These are phyloP conservation scores for Limonium bicolor DNA, from an alignment of 148 eudicot genomes.

Conservation along the genomic window DNA sequence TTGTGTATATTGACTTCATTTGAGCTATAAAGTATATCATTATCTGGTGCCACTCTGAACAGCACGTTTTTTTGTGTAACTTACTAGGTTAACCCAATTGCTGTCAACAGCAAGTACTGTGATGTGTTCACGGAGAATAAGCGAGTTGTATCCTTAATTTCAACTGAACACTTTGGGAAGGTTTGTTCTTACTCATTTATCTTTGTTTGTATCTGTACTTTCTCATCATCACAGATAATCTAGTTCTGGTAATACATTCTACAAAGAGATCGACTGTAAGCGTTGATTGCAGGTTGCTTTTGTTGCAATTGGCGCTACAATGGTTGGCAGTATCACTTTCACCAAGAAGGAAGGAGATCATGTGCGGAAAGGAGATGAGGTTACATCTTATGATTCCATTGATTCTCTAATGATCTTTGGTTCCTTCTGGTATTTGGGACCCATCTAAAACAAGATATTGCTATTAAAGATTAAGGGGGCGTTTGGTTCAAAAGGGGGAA, in stretches of 20 bases:
- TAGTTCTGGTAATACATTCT: neutral
- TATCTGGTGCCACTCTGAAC: neutral
- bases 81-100: conserved; percentile 99
- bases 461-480: too few relatives aligned
- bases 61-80: conserved; percentile 6
- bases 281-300: conserved; percentile 61
- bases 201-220: neutral
- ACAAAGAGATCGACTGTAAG: neutral
- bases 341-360: conserved; percentile 52
- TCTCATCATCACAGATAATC: neutral
- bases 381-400: conserved; percentile 9
- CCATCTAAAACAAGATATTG: neutral
- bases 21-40: neutral
- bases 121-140: conserved; percentile 90
- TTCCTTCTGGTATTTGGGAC: neutral
- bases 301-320: conserved; percentile 97
- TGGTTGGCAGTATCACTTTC: conserved; percentile 96
- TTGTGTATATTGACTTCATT: neutral
- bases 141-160: conserved; percentile 66
- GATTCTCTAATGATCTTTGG: neutral
- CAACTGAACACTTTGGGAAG: conserved; percentile 80
- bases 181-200: conserved; percentile 36
- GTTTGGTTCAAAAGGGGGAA: too few relatives aligned
- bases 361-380: conserved; percentile 92
- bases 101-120: conserved; percentile 92